Base-by-base conservation (phyloP, 148 eudicot species). In the Gaultheria prostrata region DNA sequence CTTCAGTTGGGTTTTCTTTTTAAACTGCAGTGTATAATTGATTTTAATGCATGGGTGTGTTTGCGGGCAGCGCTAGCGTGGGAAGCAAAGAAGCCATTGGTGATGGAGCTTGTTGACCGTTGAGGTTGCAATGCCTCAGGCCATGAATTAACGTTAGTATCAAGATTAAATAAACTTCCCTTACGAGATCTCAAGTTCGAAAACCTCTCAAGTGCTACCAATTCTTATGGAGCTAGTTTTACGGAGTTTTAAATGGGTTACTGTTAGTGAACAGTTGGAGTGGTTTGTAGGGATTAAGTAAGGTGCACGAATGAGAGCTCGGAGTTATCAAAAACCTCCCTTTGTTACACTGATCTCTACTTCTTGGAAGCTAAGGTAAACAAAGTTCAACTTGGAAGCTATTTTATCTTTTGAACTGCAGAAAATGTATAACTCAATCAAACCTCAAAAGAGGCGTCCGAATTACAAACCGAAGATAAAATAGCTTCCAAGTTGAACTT, bases 51-150 rank as follows among this genome's bases (percentile, higher is more conserved):
- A n/a, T 33, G 73, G 74, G 5, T 32, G 3, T 78, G 59, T 77
- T 26, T n/a, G n/a, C n/a, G 39, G 87, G 89, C 87, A 39, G 91
- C 91, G 17, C 86, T 89, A 65, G 87, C 87, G 59, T 89, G 90
- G 90, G n/a, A 89, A 83, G 90, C 90, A 49, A 87, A 89, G 80
- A 86, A 89, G 87, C 89, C 89, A 26, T 63, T 89, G 87, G 89
- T 89, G 86, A 89, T 89, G 46, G 87, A 89, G n/a, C n/a, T 49
- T 10, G 51, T 49, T 49, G 73, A 82, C 80, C 12, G 80, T 87
- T 69, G 87, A 86, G 87, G 89, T 88, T 69, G 90, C 86, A 17
- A 89, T 89, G 33, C 87, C 90, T 10, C 89, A 89, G 83, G 56
- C 89, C 65, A 80, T 89, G 90, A 89, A 89, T 86, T n/a, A n/a